Evolutionary conservation across 2,329 filamentous ascomycete species (phyloP), one percentile per base, ranked within the genome.

Genomic region (Raffaelea deltoideospora): DNA sequence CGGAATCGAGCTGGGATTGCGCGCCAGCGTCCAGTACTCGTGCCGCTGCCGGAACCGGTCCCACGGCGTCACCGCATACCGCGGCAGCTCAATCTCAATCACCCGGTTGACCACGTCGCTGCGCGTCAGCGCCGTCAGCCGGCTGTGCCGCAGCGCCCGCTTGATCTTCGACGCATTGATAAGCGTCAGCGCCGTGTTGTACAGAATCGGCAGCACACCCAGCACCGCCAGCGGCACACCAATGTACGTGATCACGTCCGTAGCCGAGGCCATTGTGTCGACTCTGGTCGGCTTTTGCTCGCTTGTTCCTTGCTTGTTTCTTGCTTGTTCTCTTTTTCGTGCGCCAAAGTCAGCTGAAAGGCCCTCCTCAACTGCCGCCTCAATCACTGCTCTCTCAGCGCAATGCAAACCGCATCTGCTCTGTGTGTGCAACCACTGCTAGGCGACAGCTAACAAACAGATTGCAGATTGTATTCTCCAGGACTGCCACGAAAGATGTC

Each of bases 21-120:
- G 52, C 28, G 64, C 64, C 3, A 74, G 55, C 13, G 57, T 56
- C 69, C 75, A 79, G 53, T 79, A 79, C 35, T 69, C 61, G 1
- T 60, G 53, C 11, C 66, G 60, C 35, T 69, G 54, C 42, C 57
- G 53, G 41, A 67, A 65, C 19, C 73, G 61, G 43, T 76, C 68
- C 46, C 69, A 59, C 0, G 73, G 75, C 37, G 67, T 71, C 33
- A 78, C 72, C 4, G 71, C 74, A 46, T 74, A 76, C 1, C 74
- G 65, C 4, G 74, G 74, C 27, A 79, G 58, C 47, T 79, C 73
- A 26, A 79, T 69, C 49, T 79, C 74, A 27, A 79, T 75, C 36
- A 78, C 64, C 28, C 72, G 69, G 40, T 76, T 77, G 43, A 79
- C 69, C 3, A 79, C 64, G 40, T 76, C 72, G 49, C 69, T 70